Base-by-base conservation (phyloP, 164 flowering plant genomes). In the Protea cynaroides region DNA sequence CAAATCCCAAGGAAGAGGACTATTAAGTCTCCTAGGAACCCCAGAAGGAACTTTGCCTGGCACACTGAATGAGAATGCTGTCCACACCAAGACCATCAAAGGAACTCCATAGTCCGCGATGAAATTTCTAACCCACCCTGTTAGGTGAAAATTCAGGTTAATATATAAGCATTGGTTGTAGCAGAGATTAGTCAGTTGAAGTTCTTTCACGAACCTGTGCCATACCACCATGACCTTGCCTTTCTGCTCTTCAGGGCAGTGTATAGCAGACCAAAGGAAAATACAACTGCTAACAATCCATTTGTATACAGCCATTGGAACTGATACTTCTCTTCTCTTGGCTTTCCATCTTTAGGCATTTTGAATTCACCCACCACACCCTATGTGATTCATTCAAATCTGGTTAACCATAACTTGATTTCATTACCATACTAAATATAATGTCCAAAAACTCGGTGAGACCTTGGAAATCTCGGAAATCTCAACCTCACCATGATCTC, bases 181-280 rank as follows among this genome's bases (percentile, higher is more conserved):
- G 25, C 56, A 29, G 19, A 54, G 11, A 43, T 8, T 10, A 44
- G 4, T 14, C 58, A 10, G 40, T 4, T 49, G 36, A 17, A 10
- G 15, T 23, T 38, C 24, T 12, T 43, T 56, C 51, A 63, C 71
- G 56, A 58, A 80, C 90, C 87, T 76, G 85, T 76, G 51, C 82
- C 85, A 63, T 83, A 86, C 13, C 65, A 69, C 90, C 90, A 86
- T 34, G 81, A 70, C 69, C 90, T 79, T 46, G 87, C 87, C 61
- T 60, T 70, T 75, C 86, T 78, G 75, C 85, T 86, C 75, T 71
- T 83, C 37, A 86, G 25, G n/a, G 87, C 71, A 56, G 86, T 80
- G 43, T 40, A 71, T 7, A 86, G 76, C 23, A 86, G 54, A 0
- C 90, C 90, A 60, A 79, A 74, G 21, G 79, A 72, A 72, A 83